Base-by-base conservation (phyloP, 2,329 filamentous ascomycete genomes). In the Fusarium tupiense region DNA sequence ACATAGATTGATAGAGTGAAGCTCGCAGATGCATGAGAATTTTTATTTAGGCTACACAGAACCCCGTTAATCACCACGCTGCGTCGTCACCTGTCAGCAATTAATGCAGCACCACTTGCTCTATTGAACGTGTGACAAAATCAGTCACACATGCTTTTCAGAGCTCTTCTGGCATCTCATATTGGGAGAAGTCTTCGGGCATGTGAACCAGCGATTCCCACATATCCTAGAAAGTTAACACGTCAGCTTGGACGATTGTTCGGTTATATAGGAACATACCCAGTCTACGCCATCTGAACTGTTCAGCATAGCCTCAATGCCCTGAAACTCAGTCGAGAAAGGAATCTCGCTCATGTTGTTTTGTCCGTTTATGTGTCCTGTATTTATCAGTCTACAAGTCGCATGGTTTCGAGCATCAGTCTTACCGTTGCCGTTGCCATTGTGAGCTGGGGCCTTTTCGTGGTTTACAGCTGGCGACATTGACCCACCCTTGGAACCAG, bases 201-300 rank as follows among this genome's bases (percentile, higher is more conserved):
- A 72, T 73, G 20, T 72, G 69, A 3, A 72, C 64, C 14, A 72
- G 52, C 5, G 69, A 69, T 22, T 72, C 69, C 69, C 69, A 72
- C 37, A 65, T 72, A 41, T 72, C 69, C 69, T 72, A 9, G 0
- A 41, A 35, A 1, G 16, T 10, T 17, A 2, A 14, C 1, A 9
- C 1, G 6, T 71, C 9, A 71, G 68, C 38, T 37, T 1, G 8
- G 4, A 5, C n/a, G 1, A 5, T 1, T 13, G 5, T 33, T 5
- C 29, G 1, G 6, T 2, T 6, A 3, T 0, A 10, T 3, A 9
- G 1, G 1, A 13, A 62, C 57, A n/a, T 57, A 76, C 74, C 74
- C 74, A 76, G 19, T 76, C 64, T 9, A 76, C 61, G 12, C 64
- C 62, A 6, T 76, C 74, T 0, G 74, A 66, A 11, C 52, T 68